Percentiles rank a stretch among this genome's conserved stretches.
phyloP scores from a whole-genome alignment of 768 basidiomycete species.

The Suillus ampliporus region DNA sequence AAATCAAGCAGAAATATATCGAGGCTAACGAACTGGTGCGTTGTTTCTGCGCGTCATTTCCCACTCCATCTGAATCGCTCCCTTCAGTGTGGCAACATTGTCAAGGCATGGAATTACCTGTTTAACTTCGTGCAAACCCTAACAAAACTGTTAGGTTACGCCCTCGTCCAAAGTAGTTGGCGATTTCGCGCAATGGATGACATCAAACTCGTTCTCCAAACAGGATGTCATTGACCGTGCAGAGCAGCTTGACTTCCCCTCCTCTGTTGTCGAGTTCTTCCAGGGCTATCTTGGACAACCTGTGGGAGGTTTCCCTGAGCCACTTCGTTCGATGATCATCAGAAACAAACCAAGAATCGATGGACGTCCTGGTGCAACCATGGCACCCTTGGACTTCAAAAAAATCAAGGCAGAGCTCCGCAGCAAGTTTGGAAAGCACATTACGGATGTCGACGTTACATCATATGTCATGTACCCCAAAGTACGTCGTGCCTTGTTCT shows the following conservation, averaged over 20 bases:
- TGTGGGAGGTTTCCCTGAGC: constrained; percentile 98
- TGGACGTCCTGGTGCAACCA: constrained; percentile 86
- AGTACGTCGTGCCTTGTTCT: constrained; percentile 47
- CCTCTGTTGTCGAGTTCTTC: constrained; percentile 98
- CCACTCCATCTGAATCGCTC: constrained; percentile 11
- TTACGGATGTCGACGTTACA: constrained; percentile 90
- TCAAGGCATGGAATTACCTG: constrained; percentile 60
- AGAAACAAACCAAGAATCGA: constrained; percentile 94
- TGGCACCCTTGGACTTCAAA: constrained; percentile 92
- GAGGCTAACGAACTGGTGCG: constrained; percentile 93
- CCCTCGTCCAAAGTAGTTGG: constrained; percentile 99
- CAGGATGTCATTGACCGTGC: constrained; percentile 86
- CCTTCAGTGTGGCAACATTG: constrained; percentile 89
- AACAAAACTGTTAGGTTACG: constrained; percentile 65
- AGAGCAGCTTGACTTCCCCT: constrained; percentile 94
- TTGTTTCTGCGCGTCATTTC: constrained; percentile 24
- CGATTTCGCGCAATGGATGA: constrained; percentile 99
- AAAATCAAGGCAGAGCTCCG: constrained; percentile 93
- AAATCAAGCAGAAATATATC: constrained; percentile 98
- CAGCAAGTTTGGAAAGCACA: constrained; percentile 94
- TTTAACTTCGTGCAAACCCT: not conserved
- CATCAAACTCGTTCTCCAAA: constrained; percentile 89
- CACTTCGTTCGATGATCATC: constrained; percentile 89
- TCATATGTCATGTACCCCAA: constrained; percentile 99
- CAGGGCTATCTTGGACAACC: constrained; percentile 99